Evolutionary conservation across 176 grass and related monocot genomes (phyloP), one percentile per base, ranked within the genome.

Genomic region (maize (Zea mays)): DNA sequence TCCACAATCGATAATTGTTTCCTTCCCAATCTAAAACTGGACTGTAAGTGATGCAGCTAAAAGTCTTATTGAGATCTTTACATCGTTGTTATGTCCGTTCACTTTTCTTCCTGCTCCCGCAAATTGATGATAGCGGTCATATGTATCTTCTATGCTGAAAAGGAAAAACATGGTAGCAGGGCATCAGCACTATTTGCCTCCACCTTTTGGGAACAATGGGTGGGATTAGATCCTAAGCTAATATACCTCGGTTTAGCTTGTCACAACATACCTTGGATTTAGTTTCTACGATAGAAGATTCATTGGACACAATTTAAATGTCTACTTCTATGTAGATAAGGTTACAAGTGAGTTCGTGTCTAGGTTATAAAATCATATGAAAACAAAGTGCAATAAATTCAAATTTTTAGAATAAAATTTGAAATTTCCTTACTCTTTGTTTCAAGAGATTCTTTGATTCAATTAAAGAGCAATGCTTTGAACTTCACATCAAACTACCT

Each of bases 61-160:
- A 68, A 82, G 27, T 12, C 8, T 56, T 39, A 64, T 37, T 8
- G 12, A 46, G 19, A 58, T 65, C 19, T 77, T 90, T 86, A 90
- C 83, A 69, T 52, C 48, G 3, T 46, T 59, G 58, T n/a, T 83
- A 74, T 61, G 83, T 71, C 35, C 63, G 60, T 79, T 86, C 72
- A 75, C 8, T 37, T 75, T 62, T n/a, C 46, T 75, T 43, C 49
- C 36, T 39, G 64, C 14, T 80, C 47, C 80, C 0, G 48, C 41
- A 71, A 90, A 86, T 52, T 65, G 81, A 34, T 80, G 69, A 66
- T 80, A 90, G 35, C 88, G 84, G 11, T 79, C 79, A 67, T 86
- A 86, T 60, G 84, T 86, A 34, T 19, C 64, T 83, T 86, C 84
- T 50, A 90, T 83, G 80, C 88, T 90, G 84, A 62, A 82, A 86